Evolutionary conservation across 495 filamentous ascomycete genomes (phyloP).

Genomic region (Penicillium chermesinum): DNA sequence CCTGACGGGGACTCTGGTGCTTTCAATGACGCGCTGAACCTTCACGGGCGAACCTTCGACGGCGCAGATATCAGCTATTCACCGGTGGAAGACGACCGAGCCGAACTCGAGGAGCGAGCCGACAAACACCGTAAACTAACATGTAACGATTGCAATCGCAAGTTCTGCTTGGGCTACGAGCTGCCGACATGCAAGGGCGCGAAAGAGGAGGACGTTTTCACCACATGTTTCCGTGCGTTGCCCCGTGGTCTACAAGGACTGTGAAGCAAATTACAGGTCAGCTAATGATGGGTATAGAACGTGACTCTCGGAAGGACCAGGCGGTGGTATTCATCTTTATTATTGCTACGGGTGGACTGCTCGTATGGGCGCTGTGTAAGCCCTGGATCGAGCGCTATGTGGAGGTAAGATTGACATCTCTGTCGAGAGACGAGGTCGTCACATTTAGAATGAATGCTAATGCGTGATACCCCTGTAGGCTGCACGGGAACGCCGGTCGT

Average conservation of each 20-base stretch:
- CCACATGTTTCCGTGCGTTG: conserved; percentile 78
- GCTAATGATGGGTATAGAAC: conserved; percentile 47
- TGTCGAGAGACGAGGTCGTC: not conserved
- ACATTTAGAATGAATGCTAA: not conserved
- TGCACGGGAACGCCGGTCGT: conserved; percentile 40
- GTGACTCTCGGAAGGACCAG: conserved; percentile 84
- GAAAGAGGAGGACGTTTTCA: conserved; percentile 81
- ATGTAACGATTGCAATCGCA: conserved; percentile 85
- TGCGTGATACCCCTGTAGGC: conserved; percentile 20
- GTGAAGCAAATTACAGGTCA: not conserved
- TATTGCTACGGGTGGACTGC: conserved; percentile 72
- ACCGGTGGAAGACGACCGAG: conserved; percentile 2
- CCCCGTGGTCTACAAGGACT: not conserved
- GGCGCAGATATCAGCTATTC: conserved; percentile 1
- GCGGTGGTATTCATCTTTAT: conserved; percentile 93
- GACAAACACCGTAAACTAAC: conserved; percentile 41
- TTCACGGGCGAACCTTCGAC: conserved; percentile 18
- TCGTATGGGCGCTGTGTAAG: conserved; percentile 72
- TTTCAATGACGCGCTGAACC: conserved; percentile 21
- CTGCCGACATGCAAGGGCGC: conserved; percentile 81
- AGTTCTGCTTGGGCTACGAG: conserved; percentile 81
- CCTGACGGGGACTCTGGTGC: conserved; percentile 20
- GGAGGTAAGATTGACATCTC: conserved; percentile 39
- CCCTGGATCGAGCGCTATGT: conserved; percentile 57
- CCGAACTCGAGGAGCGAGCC: conserved; percentile 16